A percentile compares a stretch with the other conserved stretches of the same genome.
Conservation (phyloP, 1,284 basidiomycete genomes). For the Peniophora sp. region DNA sequence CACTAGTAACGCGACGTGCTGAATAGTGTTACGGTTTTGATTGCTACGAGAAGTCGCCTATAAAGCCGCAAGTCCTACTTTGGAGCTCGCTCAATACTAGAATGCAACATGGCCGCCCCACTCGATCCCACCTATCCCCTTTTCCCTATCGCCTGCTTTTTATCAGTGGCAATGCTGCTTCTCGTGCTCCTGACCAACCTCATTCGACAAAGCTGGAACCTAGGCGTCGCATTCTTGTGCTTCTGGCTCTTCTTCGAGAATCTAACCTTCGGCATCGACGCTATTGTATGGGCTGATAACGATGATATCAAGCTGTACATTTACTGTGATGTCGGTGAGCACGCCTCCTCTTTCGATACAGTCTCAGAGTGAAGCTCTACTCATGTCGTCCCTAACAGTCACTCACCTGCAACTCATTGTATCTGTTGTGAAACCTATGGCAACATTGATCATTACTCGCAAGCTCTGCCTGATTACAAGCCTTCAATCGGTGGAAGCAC, state of each 20-base stretch:
- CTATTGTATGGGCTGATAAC: background rate
- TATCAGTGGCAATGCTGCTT: no score
- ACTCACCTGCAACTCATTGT: background rate
- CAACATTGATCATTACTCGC: background rate
- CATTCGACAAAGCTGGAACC: background rate
- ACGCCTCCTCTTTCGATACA: background rate
- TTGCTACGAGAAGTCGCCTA: no score
- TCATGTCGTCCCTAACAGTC: background rate
- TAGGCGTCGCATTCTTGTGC: background rate
- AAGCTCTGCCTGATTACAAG: background rate
- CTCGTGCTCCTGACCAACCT: no score
- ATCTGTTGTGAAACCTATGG: background rate
- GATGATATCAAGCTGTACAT: background rate
- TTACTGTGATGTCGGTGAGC: background rate
- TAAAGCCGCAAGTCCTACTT: no score
- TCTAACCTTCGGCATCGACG: background rate
- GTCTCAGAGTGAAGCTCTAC: background rate
- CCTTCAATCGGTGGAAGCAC: background rate
- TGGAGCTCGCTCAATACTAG: no score
- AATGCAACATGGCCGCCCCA: no score
- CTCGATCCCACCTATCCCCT: no score
- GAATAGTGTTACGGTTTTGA: no score
- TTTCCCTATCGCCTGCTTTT: no score
- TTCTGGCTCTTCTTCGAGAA: background rate
- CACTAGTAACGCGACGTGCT: no score